Evolutionary conservation across 805 yeast species (phyloP).

Genomic region (Suhomyces kilbournensis): DNA sequence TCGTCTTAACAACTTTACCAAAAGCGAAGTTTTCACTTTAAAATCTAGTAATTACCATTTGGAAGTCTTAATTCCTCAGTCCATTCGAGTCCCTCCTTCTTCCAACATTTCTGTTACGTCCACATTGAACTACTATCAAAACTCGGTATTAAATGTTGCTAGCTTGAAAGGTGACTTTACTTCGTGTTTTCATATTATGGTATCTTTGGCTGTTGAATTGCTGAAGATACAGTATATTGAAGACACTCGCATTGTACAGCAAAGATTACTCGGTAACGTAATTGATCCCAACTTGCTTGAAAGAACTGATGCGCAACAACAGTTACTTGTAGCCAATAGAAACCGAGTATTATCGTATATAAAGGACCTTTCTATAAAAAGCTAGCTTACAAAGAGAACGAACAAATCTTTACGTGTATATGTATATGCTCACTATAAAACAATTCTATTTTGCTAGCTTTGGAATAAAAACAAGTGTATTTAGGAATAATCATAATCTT

Average conservation of each 20-base stretch:
- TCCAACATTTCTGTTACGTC: neutral
- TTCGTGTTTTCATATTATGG: neutral
- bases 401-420: neutral
- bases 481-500: neutral
- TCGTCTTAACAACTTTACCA: conserved; percentile 24
- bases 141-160: neutral
- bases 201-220: neutral
- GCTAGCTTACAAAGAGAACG: neutral
- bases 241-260: conserved; percentile 6
- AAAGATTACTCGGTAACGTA: conserved; percentile 8
- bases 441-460: neutral
- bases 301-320: conserved; percentile 4
- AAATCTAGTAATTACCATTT: conserved; percentile 29
- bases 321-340: conserved; percentile 3
- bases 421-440: neutral
- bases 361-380: neutral
- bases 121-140: neutral
- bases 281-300: conserved; percentile 10
- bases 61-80: conserved; percentile 1
- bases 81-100: neutral
- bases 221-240: conserved; percentile 4
- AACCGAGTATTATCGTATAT: neutral
- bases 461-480: neutral
- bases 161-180: neutral
- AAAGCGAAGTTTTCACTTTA: conserved; percentile 25